Conservation (phyloP, 371 early-diverging fungal species). For the Mucor racemosus region DNA sequence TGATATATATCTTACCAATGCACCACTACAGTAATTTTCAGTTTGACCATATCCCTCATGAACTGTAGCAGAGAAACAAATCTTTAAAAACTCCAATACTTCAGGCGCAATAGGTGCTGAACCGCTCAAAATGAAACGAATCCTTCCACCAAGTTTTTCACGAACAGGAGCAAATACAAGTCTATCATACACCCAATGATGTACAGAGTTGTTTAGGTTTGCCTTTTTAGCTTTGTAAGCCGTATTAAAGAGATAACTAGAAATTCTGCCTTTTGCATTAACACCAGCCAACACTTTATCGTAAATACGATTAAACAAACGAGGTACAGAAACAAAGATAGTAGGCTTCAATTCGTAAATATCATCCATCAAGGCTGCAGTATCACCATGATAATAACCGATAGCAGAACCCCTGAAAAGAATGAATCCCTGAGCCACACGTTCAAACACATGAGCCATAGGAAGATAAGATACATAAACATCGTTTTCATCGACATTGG, state of each 20-base stretch:
- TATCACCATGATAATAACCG: slow-evolving; percentile 81
- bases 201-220: slow-evolving; percentile 61
- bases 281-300: slow-evolving; percentile 93
- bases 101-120: slow-evolving; percentile 91
- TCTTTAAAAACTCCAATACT: slow-evolving; percentile 84
- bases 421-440: slow-evolving; percentile 77
- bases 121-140: slow-evolving; percentile 88
- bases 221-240: slow-evolving; percentile 78
- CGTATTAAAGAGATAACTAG: slow-evolving; percentile 69
- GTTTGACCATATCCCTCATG: slow-evolving; percentile 93
- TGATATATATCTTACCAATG: slow-evolving; percentile 43
- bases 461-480: slow-evolving; percentile 92
- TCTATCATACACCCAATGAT: slow-evolving; percentile 83
- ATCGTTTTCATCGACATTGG: slow-evolving; percentile 80
- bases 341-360: slow-evolving; percentile 91
- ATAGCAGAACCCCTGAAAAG: slow-evolving; percentile 71
- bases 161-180: slow-evolving; percentile 90
- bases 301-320: slow-evolving; percentile 96
- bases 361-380: slow-evolving; percentile 67
- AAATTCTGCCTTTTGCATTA: slow-evolving; percentile 77
- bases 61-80: slow-evolving; percentile 89
- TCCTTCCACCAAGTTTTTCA: slow-evolving; percentile 92
- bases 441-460: slow-evolving; percentile 91
- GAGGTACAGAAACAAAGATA: slow-evolving; percentile 93
- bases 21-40: slow-evolving; percentile 36